Conservation (phyloP, 116 monocot species). For the Trichopus zeylanicus region DNA sequence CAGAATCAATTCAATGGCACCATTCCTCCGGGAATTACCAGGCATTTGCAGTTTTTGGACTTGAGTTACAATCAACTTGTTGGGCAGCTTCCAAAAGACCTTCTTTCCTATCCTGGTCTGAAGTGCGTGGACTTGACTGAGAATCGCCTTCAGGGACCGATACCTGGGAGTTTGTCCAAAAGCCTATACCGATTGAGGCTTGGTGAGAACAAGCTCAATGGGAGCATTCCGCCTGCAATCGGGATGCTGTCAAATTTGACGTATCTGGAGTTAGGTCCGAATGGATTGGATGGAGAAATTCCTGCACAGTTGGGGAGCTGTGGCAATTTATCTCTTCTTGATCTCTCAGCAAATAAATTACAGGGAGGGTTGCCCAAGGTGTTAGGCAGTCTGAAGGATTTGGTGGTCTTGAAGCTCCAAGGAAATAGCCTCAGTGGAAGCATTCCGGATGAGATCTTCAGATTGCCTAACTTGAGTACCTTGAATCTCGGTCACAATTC, state of each 20-base stretch:
- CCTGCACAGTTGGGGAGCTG: constrained; percentile 24
- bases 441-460: constrained; percentile 32
- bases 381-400: constrained; percentile 26
- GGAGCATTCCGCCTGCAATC: constrained; percentile 29
- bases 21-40: constrained; percentile 36
- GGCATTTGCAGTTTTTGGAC: constrained; percentile 25
- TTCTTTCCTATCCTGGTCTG: constrained; percentile 27
- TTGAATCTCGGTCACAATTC: constrained; percentile 45
- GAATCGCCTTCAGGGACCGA: constrained; percentile 29
- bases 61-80: constrained; percentile 45
- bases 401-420: constrained; percentile 37
- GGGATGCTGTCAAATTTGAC: constrained; percentile 20
- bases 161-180: constrained; percentile 25
- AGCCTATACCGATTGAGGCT: constrained; percentile 29
- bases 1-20: constrained; percentile 29
- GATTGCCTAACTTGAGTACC: constrained; percentile 14
- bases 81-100: constrained; percentile 30
- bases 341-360: constrained; percentile 39
- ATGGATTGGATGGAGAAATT: constrained; percentile 26
- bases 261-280: constrained; percentile 52
- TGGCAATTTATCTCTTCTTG: constrained; percentile 27
- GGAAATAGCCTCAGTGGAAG: constrained; percentile 25
- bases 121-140: constrained; percentile 25
- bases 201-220: constrained; percentile 28
- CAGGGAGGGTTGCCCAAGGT: constrained; percentile 20